phyloP scores from a whole-genome alignment of 371 early-diverging fungal species.

The Rhizomucor pusillus region DNA sequence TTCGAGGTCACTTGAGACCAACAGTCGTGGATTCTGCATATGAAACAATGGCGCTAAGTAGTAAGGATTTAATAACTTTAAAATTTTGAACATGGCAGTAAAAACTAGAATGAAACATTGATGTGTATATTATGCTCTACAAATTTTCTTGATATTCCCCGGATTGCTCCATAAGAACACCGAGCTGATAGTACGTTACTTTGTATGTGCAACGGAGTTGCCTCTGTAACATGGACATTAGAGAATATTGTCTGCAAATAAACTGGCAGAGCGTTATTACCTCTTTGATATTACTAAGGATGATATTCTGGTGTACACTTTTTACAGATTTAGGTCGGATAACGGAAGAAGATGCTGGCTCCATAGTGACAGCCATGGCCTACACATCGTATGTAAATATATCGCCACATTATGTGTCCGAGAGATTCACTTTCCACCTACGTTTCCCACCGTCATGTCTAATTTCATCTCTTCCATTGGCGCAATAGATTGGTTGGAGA shows the following conservation, averaged over 20 bases:
- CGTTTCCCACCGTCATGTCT: constrained; percentile 54
- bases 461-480: constrained; percentile 51
- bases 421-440: constrained; percentile 12
- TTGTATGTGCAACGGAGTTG: constrained; percentile 45
- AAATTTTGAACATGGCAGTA: too few species aligned
- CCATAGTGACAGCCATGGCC: constrained; percentile 66
- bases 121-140: too few species aligned
- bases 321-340: constrained; percentile 59
- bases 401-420: too few species aligned
- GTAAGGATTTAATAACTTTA: too few species aligned
- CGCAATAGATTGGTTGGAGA: constrained; percentile 50
- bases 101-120: too few species aligned
- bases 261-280: constrained; percentile 8
- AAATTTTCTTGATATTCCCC: constrained; percentile 49
- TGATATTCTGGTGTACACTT: constrained; percentile 54
- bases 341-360: constrained; percentile 52
- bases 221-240: constrained; percentile 60
- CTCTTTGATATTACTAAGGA: constrained; percentile 52
- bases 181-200: constrained; percentile 66
- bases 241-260: neutral
- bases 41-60: too few species aligned
- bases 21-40: too few species aligned
- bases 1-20: too few species aligned
- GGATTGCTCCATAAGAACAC: constrained; percentile 67
- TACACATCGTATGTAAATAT: too few species aligned